phyloP scores from a whole-genome alignment of 768 basidiomycete species.

The Boletus pseudo-olivaceus region DNA sequence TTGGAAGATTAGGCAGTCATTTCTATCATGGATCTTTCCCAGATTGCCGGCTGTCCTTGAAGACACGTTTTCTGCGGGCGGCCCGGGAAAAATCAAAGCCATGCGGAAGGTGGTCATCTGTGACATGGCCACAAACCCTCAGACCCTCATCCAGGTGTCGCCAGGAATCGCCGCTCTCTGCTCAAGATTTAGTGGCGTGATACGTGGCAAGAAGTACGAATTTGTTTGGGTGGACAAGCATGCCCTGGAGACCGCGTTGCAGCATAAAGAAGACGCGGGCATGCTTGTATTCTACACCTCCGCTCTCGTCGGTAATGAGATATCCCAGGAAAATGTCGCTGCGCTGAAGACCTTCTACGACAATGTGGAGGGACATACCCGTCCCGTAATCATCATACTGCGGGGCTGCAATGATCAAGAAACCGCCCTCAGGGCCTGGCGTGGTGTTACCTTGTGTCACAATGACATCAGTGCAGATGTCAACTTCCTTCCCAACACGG shows the following conservation, averaged over 20 bases:
- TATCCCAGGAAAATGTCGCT: neutral
- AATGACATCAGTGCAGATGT: neutral
- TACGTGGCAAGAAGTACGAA: neutral
- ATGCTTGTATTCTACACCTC: neutral
- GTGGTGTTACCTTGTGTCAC: neutral
- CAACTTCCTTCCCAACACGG: neutral
- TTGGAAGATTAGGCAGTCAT: neutral
- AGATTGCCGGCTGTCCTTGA: neutral
- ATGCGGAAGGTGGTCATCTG: conserved; percentile 1
- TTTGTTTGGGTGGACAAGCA: neutral
- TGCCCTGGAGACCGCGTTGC: neutral
- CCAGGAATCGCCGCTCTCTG: neutral
- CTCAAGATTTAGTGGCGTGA: neutral
- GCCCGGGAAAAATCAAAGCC: neutral
- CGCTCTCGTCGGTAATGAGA: neutral
- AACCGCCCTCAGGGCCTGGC: neutral
- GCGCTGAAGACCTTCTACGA: neutral
- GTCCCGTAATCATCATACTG: neutral
- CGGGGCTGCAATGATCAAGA: neutral
- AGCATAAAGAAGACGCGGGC: neutral
- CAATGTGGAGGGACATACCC: neutral
- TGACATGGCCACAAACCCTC: neutral
- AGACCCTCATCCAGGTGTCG: neutral
- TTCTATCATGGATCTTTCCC: neutral
- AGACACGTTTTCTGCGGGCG: too few species aligned